Evolutionary conservation across 495 filamentous ascomycete genomes (phyloP).

Genomic region (Aspergillus sparsus): DNA sequence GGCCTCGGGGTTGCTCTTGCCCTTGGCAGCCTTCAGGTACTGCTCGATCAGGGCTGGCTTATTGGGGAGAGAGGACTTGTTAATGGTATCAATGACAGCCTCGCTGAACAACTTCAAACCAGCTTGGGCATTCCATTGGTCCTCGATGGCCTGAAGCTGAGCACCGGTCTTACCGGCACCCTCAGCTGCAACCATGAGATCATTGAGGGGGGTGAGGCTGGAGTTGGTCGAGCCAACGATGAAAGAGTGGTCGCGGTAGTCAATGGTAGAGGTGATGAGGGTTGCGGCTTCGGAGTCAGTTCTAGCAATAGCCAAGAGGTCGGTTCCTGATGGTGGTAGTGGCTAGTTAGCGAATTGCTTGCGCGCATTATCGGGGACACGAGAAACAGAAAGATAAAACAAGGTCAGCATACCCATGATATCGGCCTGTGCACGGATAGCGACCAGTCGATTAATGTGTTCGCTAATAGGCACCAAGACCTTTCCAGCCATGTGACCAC

Average conservation of each 20-base stretch:
- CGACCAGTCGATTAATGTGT: slow-evolving; percentile 97
- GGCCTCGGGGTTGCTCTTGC: slow-evolving; percentile 84
- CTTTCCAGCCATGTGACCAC: slow-evolving; percentile 99
- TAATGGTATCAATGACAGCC: slow-evolving; percentile 81
- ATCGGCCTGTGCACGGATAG: slow-evolving; percentile 95
- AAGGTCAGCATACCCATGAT: slow-evolving; percentile 74
- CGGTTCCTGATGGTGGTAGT: slow-evolving; percentile 51
- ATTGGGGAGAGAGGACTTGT: slow-evolving; percentile 60
- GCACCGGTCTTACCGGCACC: slow-evolving; percentile 75
- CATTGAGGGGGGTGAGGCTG: slow-evolving; percentile 77
- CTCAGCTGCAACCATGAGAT: slow-evolving; percentile 88
- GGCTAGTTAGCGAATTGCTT: background rate
- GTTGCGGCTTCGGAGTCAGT: slow-evolving; percentile 98
- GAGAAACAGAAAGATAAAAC: too few species aligned
- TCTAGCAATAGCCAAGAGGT: slow-evolving; percentile 87
- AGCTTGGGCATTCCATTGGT: slow-evolving; percentile 81
- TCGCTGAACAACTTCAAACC: slow-evolving; percentile 88
- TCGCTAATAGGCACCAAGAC: slow-evolving; percentile 96
- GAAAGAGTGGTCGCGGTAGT: slow-evolving; percentile 91
- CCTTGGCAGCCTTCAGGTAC: slow-evolving; percentile 66
- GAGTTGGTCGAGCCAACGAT: slow-evolving; percentile 89
- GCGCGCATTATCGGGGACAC: background rate
- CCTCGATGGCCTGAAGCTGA: slow-evolving; percentile 88
- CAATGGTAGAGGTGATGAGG: slow-evolving; percentile 94
- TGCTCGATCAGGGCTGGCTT: slow-evolving; percentile 65